phyloP scores from a whole-genome alignment of 352 stramenopile genomes.

The Pythium phragmitis region DNA sequence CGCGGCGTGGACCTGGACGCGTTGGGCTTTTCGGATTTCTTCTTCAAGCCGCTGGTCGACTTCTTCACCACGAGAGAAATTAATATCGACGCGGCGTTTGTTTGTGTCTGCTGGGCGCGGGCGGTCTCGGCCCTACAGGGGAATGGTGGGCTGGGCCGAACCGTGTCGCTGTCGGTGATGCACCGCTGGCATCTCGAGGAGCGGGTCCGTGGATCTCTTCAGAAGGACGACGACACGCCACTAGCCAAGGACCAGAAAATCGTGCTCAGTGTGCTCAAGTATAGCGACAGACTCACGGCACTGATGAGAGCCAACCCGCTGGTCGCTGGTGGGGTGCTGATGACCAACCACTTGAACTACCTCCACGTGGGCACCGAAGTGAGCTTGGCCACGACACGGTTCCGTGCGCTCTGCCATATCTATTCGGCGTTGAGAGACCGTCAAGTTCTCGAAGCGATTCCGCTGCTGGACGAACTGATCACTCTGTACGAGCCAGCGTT shows the following conservation, averaged over 20 bases:
- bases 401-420: background rate
- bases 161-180: background rate
- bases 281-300: conserved; percentile 3
- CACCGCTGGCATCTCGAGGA: conserved; percentile 1
- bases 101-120: conserved; percentile 7
- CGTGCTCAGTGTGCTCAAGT: background rate
- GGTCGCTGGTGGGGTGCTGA: background rate
- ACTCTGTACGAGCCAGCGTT: background rate
- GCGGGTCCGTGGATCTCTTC: background rate
- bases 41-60: conserved; percentile 2
- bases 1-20: background rate
- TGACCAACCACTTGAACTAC: background rate
- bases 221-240: background rate
- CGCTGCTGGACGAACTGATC: conserved; percentile 1
- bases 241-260: background rate
- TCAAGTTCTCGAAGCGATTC: background rate
- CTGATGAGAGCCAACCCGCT: background rate
- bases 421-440: conserved; percentile 9
- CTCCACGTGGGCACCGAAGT: background rate
- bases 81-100: background rate
- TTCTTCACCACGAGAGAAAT: background rate
- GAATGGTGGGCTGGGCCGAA: conserved; percentile 2
- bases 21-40: background rate
- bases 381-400: background rate
- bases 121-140: conserved; percentile 10